Evolutionary conservation across 257 asterid genomes (phyloP), one percentile per base, ranked within the genome.

Genomic region (Solanum commersonii): DNA sequence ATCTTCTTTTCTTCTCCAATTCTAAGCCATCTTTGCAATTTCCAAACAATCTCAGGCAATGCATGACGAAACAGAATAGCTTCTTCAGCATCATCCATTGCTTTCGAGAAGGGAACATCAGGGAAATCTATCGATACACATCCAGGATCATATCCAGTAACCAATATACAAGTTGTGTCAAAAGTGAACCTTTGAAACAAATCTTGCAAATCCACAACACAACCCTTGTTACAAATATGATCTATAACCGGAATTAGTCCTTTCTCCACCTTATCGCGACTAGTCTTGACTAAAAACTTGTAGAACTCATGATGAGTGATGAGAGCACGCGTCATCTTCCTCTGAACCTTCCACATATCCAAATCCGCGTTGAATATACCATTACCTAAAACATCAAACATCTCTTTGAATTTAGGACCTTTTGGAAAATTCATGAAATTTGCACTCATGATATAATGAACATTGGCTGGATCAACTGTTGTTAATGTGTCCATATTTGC

Each of bases 361-460:
- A 46, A 42, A 72, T 94, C 96, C 0, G 94, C 87, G 72, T 92
- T 94, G 92, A 94, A 94, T 10, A 94, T 94, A n/a, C 96, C 96
- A 2, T 90, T 92, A 0, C 96, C 96, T 42, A 94, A 73, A 25
- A 93, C 91, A 31, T 93, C 95, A 37, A 94, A 94, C 1, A 94
- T 92, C 35, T 92, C 92, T 89, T 88, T 88, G 88, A 92, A 94
- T 20, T 88, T 89, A 12, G 92, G 91, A 56, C 96, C 95, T 89
- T 94, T 94, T 0, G 93, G 96, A 29, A 90, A 93, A 63, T 93
- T 94, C 65, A 29, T 84, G 73, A 94, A 93, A 84, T 92, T 93
- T 11, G 89, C 77, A 37, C 92, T 94, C 94, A 94, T 89, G 67
- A 94, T 91, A 59, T 93, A 87, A 89, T 94, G 95, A 2, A 94